phyloP scores from a whole-genome alignment of 768 basidiomycete genomes.

The Phylloporus arenicola region DNA sequence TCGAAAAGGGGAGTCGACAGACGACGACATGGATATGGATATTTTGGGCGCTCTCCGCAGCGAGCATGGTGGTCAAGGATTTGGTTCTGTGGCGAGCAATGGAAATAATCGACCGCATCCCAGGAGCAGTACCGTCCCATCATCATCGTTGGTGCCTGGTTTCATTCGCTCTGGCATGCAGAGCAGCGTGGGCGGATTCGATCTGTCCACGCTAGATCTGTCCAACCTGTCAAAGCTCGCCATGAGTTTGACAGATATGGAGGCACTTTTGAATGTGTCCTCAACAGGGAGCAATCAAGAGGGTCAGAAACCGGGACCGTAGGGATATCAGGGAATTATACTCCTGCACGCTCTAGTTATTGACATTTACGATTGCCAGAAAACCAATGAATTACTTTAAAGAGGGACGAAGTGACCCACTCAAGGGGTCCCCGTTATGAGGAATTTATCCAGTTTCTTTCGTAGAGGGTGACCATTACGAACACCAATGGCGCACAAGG shows the following conservation, averaged over 20 bases:
- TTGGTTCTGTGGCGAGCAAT: constrained; percentile 23
- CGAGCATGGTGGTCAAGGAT: constrained; percentile 15
- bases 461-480: constrained; percentile 62
- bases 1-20: constrained; percentile 14
- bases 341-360: not conserved
- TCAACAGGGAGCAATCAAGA: constrained; percentile 20
- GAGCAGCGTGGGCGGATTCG: constrained; percentile 35
- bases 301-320: constrained; percentile 20
- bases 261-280: constrained; percentile 46
- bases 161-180: constrained; percentile 28
- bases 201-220: constrained; percentile 45
- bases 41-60: constrained; percentile 33
- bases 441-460: constrained; percentile 60
- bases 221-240: constrained; percentile 43
- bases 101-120: constrained; percentile 11
- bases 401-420: not conserved
- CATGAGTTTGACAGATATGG: constrained; percentile 51
- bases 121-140: constrained; percentile 29
- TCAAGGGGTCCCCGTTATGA: constrained; percentile 18
- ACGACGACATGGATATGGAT: constrained; percentile 29
- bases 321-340: not conserved
- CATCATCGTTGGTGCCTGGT: constrained; percentile 39
- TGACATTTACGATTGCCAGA: not conserved
- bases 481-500: constrained; percentile 51
- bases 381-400: constrained; percentile 1